Percentiles rank a stretch among this genome's conserved stretches.
Evolutionary conservation across 2,329 filamentous ascomycete genomes (phyloP).

Genomic region (Fusarium sp.): DNA sequence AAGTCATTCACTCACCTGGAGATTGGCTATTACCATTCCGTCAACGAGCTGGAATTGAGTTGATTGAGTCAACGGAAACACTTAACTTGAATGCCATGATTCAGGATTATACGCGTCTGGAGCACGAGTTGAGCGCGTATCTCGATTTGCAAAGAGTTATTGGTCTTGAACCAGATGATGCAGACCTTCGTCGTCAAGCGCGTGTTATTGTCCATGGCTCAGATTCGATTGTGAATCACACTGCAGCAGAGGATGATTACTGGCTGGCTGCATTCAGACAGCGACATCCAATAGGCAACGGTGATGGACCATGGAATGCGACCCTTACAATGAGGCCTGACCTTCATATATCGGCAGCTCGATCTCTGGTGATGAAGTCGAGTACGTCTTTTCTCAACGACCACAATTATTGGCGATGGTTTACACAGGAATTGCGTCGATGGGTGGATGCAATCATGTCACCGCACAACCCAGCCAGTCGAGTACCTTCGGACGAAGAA

Average conservation of each 20-base stretch:
- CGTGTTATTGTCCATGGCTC: slow-evolving; percentile 40
- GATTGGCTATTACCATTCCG: slow-evolving; percentile 44
- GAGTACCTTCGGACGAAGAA: slow-evolving; percentile 45
- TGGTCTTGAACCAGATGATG: slow-evolving; percentile 40
- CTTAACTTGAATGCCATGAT: slow-evolving; percentile 33
- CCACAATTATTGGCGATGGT: slow-evolving; percentile 45
- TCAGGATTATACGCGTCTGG: slow-evolving; percentile 41
- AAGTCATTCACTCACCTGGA: slow-evolving; percentile 33
- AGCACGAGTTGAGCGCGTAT: slow-evolving; percentile 35
- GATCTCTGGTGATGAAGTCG: slow-evolving; percentile 32
- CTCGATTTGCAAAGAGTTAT: slow-evolving; percentile 33
- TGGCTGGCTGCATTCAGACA: slow-evolving; percentile 45
- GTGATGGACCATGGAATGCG: slow-evolving; percentile 17
- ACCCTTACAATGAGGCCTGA: background rate
- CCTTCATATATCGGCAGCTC: slow-evolving; percentile 25
- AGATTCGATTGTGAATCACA: slow-evolving; percentile 35
- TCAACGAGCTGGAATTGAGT: slow-evolving; percentile 27
- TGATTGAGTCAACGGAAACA: background rate
- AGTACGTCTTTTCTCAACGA: slow-evolving; percentile 45
- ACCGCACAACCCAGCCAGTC: slow-evolving; percentile 42
- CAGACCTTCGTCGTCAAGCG: slow-evolving; percentile 39
- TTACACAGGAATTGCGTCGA: slow-evolving; percentile 41
- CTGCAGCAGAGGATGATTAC: slow-evolving; percentile 44
- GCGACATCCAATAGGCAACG: slow-evolving; percentile 34
- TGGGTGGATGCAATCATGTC: slow-evolving; percentile 49